A percentile compares a stretch with the other conserved stretches of the same genome.
phyloP scores from a whole-genome alignment of 495 filamentous ascomycete genomes.

The Letharia lupina region DNA sequence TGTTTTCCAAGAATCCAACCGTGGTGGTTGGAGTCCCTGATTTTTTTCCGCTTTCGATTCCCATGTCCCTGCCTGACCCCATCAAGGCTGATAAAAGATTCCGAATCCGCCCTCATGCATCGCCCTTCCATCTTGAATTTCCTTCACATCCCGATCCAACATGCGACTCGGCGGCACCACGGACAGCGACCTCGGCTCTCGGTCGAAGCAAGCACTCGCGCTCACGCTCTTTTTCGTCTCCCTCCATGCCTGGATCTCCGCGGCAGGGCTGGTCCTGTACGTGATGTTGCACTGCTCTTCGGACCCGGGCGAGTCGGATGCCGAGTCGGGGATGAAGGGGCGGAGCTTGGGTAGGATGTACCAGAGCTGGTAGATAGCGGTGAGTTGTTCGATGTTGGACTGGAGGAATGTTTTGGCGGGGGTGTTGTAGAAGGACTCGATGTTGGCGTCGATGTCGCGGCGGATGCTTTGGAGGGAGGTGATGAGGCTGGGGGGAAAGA shows the following conservation, averaged over 20 bases:
- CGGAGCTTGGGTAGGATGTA: constrained; percentile 9
- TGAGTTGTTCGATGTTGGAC: constrained; percentile 16
- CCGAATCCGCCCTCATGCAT: background rate
- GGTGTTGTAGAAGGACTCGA: constrained; percentile 12
- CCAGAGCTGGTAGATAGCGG: constrained; percentile 13
- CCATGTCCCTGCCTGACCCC: background rate
- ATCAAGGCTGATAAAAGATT: background rate
- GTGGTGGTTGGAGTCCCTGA: background rate
- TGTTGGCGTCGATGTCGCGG: constrained; percentile 10
- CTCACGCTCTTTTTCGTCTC: constrained; percentile 7
- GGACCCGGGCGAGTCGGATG: background rate
- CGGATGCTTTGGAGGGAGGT: constrained; percentile 10
- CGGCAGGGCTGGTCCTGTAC: background rate
- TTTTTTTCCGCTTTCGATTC: too few species aligned
- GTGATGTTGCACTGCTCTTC: background rate
- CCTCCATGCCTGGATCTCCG: background rate
- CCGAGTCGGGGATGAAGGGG: constrained; percentile 9
- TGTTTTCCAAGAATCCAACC: background rate
- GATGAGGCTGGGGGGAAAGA: constrained; percentile 6
- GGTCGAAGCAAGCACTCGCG: constrained; percentile 4
- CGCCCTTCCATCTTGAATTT: constrained; percentile 1
- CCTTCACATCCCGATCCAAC: background rate
- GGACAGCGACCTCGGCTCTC: constrained; percentile 11
- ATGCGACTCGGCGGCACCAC: constrained; percentile 1
- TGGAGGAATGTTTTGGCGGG: constrained; percentile 13